Evolutionary conservation across 2,329 filamentous ascomycete genomes (phyloP), one percentile per base, ranked within the genome.

Genomic region (Hypocrella siamensis): DNA sequence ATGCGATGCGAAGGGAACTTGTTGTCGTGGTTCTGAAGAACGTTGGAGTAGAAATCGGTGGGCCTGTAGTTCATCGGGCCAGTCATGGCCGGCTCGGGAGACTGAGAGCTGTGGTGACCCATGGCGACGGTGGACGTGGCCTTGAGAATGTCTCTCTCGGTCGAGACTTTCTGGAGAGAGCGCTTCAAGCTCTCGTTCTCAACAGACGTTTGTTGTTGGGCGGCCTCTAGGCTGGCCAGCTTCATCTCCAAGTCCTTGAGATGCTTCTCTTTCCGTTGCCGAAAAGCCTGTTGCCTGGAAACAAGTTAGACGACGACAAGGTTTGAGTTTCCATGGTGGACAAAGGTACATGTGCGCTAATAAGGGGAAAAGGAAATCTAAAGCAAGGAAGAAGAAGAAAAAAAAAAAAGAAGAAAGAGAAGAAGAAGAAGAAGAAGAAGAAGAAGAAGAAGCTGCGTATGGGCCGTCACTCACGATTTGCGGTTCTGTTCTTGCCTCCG

Each of bases 171-270:
- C 42, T 90, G 81, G 18, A 94, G 64, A 46, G 92, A 79, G 15
- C 79, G 73, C 56, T 83, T 88, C 18, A 96, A 63, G 21, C 79
- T 75, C 53, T 93, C 82, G 49, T 94, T 94, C 52, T 94, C 86
- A 28, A 76, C 72, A 26, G 76, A 70, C 1, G 90, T 69, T 21
- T 71, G 67, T 34, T 75, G 70, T 31, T 82, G 79, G 31, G 76
- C 74, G 37, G 75, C 73, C 49, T 93, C 79, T 19, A 94, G 72
- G 30, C 63, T 67, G 31, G 72, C 77, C 18, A 96, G 74, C 52
- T 93, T 90, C 35, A 75, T 71, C 56, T 96, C 86, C 17, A 96
- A 75, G 38, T 96, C 85, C 52, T 86, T 86, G 39, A 96, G 85
- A 48, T 93, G 86, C 35, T 77, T 79, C 53, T 96, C 88, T 56